Evolutionary conservation across 2,329 filamentous ascomycete species (phyloP).

Genomic region (Xylariaceae sp.): DNA sequence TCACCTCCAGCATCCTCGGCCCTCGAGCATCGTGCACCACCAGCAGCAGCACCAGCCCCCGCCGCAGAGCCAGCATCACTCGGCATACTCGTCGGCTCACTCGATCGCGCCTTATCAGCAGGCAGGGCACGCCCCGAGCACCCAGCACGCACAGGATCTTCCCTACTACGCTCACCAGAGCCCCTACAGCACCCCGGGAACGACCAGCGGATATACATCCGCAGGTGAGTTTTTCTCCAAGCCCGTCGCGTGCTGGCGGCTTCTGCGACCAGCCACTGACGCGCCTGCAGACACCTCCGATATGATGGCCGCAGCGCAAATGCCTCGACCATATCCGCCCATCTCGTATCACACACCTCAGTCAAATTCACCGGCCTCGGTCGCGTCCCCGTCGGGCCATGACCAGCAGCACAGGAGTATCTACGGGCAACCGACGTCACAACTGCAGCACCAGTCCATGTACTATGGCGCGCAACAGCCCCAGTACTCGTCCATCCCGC

Average conservation of each 20-base stretch:
- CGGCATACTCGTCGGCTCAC: conserved; percentile 62
- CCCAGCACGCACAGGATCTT: conserved; percentile 59
- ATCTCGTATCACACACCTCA: conserved; percentile 90
- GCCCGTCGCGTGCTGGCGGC: conserved; percentile 11
- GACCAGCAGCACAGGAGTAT: conserved; percentile 85
- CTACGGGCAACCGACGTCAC: conserved; percentile 71
- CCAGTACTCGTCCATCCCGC: conserved; percentile 59
- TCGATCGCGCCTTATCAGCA: conserved; percentile 62
- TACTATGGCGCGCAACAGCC: conserved; percentile 59
- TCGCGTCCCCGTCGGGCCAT: conserved; percentile 80
- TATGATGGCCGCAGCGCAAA: conserved; percentile 58
- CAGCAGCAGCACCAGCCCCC: conserved; percentile 65
- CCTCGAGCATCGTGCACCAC: conserved; percentile 65
- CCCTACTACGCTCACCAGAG: conserved; percentile 73
- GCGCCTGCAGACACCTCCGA: conserved; percentile 48
- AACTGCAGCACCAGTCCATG: conserved; percentile 74
- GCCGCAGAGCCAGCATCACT: conserved; percentile 51
- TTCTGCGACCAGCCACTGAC: no score
- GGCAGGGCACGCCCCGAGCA: conserved; percentile 52
- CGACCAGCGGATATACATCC: conserved; percentile 76
- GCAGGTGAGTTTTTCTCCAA: conserved; percentile 55
- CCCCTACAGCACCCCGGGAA: conserved; percentile 75
- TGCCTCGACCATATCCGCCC: conserved; percentile 78
- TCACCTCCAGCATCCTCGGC: conserved; percentile 63
- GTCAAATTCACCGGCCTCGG: conserved; percentile 88